These are phyloP conservation scores for Yamadazyma scolyti DNA, from an alignment of 805 yeast genomes.

Conservation along the genomic window DNA sequence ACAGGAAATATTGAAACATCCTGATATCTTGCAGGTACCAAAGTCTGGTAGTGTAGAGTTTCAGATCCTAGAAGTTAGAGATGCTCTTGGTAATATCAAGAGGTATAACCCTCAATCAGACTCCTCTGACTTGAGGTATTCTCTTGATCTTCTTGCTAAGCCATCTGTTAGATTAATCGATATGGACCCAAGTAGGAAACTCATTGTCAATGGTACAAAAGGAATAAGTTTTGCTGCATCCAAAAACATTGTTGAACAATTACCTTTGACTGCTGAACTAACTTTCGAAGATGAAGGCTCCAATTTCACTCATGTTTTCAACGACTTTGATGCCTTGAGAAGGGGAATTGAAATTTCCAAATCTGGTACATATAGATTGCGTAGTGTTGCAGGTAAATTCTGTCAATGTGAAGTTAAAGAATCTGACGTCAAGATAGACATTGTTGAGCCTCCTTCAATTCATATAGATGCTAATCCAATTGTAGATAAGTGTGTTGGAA, in stretches of 20 bases:
- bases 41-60: conserved; percentile 27
- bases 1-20: conserved; percentile 29
- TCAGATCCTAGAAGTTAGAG: conserved; percentile 29
- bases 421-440: conserved; percentile 35
- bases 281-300: conserved; percentile 21
- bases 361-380: conserved; percentile 67
- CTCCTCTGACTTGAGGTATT: conserved; percentile 32
- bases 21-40: conserved; percentile 16
- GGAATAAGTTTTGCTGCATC: conserved; percentile 11
- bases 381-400: conserved; percentile 50
- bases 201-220: conserved; percentile 19
- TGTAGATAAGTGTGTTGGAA: conserved; percentile 87
- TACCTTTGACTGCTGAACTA: conserved; percentile 43
- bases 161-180: conserved; percentile 21
- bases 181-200: conserved; percentile 13
- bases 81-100: conserved; percentile 28
- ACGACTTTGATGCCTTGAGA: conserved; percentile 19
- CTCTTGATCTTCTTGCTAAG: conserved; percentile 22
- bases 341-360: conserved; percentile 36
- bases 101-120: conserved; percentile 35
- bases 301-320: conserved; percentile 22
- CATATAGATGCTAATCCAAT: conserved; percentile 54
- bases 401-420: conserved; percentile 67
- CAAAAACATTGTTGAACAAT: conserved; percentile 31
- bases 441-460: conserved; percentile 39